Base-by-base conservation (phyloP, 306 rosid genomes). In the Chamaecrista fasciculata region DNA sequence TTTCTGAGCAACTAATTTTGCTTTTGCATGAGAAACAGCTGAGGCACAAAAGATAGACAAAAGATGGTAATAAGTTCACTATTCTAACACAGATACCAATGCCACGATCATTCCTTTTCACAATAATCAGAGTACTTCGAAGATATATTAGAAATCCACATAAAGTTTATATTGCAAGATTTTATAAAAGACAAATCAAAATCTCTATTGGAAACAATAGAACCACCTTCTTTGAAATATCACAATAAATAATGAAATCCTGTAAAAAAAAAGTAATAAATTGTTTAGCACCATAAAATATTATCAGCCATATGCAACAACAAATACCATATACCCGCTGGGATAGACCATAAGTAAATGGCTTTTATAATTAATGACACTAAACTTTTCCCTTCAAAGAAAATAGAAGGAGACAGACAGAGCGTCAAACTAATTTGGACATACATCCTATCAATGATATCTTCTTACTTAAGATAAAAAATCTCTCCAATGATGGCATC, bases 1-100 rank as follows among this genome's bases (percentile, higher is more conserved):
- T 78, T 86, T 90, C 81, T 93, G 96, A 76, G 90, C 86, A 68
- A 82, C 79, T 63, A 93, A 79, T 79, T 83, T 93, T 55, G 87
- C 96, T 78, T 86, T 93, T 55, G 83, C 97, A 71, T 11, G 5
- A 40, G 82, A 78, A 68, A 76, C 67, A 29, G 85, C 97, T 89
- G 77, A 66, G 55, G 75, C 21, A 49, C 25, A 57, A 28, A 62
- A 25, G 63, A 67, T 28, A 42, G 49, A 29, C 36, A 14, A 55
- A 19, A 70, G 18, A 59, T 57, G 71, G n/a, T n/a, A n/a, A n/a
- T n/a, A n/a, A n/a, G n/a, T n/a, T n/a, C n/a, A n/a, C n/a, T n/a
- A n/a, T n/a, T n/a, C n/a, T n/a, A n/a, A n/a, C n/a, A n/a, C n/a
- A n/a, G n/a, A n/a, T n/a, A n/a, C n/a, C n/a, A n/a, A n/a, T 18